phyloP scores from a whole-genome alignment of 2,329 filamentous ascomycete species.

The Xylariales sp. region DNA sequence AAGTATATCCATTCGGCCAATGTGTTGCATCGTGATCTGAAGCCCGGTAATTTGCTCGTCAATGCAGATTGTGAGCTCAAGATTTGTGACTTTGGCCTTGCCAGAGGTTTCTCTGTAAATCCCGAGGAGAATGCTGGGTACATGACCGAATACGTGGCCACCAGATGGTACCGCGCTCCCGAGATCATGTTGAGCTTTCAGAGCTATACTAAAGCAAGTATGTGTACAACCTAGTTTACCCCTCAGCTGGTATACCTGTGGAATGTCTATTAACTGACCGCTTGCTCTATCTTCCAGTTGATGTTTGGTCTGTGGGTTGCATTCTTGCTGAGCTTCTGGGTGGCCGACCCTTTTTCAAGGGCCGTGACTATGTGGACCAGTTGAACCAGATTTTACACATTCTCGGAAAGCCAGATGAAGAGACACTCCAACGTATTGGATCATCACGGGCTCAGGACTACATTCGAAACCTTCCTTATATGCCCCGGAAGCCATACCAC shows the following conservation, averaged over 20 bases:
- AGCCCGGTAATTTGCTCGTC: conserved; percentile 94
- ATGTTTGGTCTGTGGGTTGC: conserved; percentile 98
- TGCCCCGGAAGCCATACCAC: conserved; percentile 89
- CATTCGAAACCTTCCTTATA: conserved; percentile 90
- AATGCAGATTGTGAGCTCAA: conserved; percentile 99
- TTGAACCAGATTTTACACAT: conserved; percentile 99
- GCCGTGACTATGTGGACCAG: conserved; percentile 98
- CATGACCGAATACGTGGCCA: conserved; percentile 99
- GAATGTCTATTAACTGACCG: too few species aligned
- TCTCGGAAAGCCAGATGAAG: conserved; percentile 92
- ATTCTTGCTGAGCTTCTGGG: conserved; percentile 95
- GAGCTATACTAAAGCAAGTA: conserved; percentile 99
- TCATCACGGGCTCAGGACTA: conserved; percentile 96
- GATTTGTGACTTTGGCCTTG: conserved; percentile 97
- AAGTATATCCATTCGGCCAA: conserved; percentile 99
- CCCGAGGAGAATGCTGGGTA: conserved; percentile 98
- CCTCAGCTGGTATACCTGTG: too few species aligned
- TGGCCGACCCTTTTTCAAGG: conserved; percentile 97
- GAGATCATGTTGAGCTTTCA: conserved; percentile 99
- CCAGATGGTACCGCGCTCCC: conserved; percentile 89
- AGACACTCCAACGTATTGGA: conserved; percentile 88
- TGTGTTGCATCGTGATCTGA: conserved; percentile 92
- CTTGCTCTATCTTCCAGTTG: too few species aligned
- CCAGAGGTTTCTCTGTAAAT: conserved; percentile 93
- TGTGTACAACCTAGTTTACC: too few species aligned